These are phyloP conservation scores for Amylocarpus encephaloides DNA, from an alignment of 2,329 filamentous ascomycete species.

Conservation along the genomic window DNA sequence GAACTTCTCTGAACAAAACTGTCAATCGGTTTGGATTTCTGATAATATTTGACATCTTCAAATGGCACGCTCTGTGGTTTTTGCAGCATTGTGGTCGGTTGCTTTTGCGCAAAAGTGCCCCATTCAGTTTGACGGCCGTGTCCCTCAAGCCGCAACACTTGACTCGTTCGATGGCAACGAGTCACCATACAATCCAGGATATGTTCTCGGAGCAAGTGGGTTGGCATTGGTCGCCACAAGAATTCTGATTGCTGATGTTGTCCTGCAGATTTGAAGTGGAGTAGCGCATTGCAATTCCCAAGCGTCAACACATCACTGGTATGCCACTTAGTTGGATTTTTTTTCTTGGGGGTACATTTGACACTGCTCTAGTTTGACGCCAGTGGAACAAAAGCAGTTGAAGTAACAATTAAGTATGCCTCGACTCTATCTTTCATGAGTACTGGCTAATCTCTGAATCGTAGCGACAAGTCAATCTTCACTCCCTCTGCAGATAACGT, in stretches of 20 bases:
- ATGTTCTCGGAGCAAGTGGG: not conserved
- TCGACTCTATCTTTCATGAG: not conserved
- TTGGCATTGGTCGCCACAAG: not conserved
- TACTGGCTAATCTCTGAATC: too few species aligned
- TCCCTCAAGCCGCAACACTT: not conserved
- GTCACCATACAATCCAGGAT: not conserved
- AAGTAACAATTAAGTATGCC: conserved; percentile 1
- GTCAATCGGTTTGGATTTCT: too few species aligned
- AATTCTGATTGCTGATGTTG: not conserved
- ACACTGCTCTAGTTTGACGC: not conserved
- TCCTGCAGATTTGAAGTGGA: not conserved
- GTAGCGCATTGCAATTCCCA: not conserved
- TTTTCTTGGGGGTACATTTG: not conserved
- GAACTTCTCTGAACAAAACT: too few species aligned
- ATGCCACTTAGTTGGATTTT: not conserved
- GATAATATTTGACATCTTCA: too few species aligned
- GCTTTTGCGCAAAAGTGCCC: conserved; percentile 1
- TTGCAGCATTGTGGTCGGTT: not conserved
- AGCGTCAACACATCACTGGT: not conserved
- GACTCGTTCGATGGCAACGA: not conserved
- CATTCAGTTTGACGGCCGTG: conserved; percentile 2
- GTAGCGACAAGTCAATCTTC: conserved; percentile 51
- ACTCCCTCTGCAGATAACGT: conserved; percentile 29
- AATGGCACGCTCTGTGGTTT: too few species aligned
- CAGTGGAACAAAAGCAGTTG: not conserved